Evolutionary conservation across 2,329 filamentous ascomycete species (phyloP).

Genomic region (Stemphylium beticola): DNA sequence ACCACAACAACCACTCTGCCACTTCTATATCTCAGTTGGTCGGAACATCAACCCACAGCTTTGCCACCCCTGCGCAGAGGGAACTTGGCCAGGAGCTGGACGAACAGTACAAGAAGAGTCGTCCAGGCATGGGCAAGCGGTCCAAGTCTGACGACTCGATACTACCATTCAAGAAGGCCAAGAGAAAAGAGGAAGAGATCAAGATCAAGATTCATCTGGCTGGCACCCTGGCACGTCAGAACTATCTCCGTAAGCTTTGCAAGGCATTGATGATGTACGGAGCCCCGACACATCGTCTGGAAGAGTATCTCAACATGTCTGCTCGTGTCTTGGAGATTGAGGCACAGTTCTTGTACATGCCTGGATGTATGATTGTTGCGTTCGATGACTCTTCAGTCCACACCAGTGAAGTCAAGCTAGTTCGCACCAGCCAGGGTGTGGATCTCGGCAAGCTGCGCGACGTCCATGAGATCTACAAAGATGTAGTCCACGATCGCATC

Average conservation of each 20-base stretch:
- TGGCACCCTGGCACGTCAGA: constrained; percentile 77
- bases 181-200: constrained; percentile 57
- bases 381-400: constrained; percentile 78
- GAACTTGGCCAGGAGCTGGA: constrained; percentile 53
- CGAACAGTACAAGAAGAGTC: constrained; percentile 48
- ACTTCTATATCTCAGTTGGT: constrained; percentile 53
- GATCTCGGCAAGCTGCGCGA: constrained; percentile 77
- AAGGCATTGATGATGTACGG: constrained; percentile 87
- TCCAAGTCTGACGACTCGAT: constrained; percentile 48
- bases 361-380: constrained; percentile 92
- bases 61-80: constrained; percentile 50
- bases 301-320: constrained; percentile 91
- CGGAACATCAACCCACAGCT: constrained; percentile 51
- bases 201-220: constrained; percentile 67
- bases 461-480: constrained; percentile 78
- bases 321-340: constrained; percentile 88
- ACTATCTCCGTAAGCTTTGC: constrained; percentile 84
- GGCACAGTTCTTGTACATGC: constrained; percentile 87
- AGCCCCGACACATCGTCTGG: constrained; percentile 86
- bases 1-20: constrained; percentile 45
- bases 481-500: constrained; percentile 79
- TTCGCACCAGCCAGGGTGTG: constrained; percentile 71
- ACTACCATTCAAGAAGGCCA: constrained; percentile 45
- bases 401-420: constrained; percentile 80
- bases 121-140: constrained; percentile 46